Conservation (phyloP, 257 asterid species). For the Rhazya stricta region DNA sequence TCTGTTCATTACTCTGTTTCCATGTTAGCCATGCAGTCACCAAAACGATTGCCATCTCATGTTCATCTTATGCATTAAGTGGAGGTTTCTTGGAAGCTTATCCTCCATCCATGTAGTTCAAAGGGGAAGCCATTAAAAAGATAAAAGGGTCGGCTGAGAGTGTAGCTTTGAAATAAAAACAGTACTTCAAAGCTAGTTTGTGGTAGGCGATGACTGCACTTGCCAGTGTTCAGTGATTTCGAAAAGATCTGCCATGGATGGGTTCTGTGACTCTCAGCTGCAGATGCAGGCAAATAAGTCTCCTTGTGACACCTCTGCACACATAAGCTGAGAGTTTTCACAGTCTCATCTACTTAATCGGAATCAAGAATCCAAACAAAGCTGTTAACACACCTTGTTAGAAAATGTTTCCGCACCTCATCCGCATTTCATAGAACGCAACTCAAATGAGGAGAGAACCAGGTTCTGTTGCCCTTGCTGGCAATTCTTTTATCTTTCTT, state of each 20-base stretch:
- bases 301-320: background rate
- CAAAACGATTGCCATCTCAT: background rate
- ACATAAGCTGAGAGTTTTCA: background rate
- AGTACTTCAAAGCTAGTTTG: background rate
- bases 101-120: background rate
- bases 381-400: background rate
- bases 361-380: background rate
- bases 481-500: slow-evolving; percentile 32
- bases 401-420: slow-evolving; percentile 30
- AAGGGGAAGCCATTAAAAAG: background rate
- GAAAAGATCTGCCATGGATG: background rate
- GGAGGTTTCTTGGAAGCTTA: background rate
- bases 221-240: background rate
- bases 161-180: background rate
- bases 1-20: background rate
- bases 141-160: background rate
- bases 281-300: background rate
- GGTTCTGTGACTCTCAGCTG: background rate
- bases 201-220: background rate
- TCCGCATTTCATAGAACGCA: slow-evolving; percentile 44
- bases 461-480: slow-evolving; percentile 30
- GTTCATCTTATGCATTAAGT: background rate
- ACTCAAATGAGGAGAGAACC: slow-evolving; percentile 41
- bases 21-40: background rate
- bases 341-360: background rate